These are phyloP conservation scores for Amanita muscaria DNA, from an alignment of 768 basidiomycete species.

Conservation along the genomic window DNA sequence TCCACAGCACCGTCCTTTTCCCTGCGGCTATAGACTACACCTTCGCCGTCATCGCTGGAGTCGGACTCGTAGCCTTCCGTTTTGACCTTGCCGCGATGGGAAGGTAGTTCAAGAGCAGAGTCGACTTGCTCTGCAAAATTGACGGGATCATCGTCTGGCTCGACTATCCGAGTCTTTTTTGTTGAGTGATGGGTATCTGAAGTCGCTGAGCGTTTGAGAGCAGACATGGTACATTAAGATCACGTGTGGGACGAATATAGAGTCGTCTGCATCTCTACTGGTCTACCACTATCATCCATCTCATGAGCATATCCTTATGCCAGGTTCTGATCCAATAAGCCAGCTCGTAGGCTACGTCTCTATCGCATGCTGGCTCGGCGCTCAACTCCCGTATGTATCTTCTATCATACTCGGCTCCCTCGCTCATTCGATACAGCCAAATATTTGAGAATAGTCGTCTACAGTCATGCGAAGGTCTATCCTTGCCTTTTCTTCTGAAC, in stretches of 20 bases:
- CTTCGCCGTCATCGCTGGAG: constrained; percentile 90
- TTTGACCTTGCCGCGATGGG: constrained; percentile 68
- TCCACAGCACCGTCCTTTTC: constrained; percentile 35
- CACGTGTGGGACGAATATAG: background rate
- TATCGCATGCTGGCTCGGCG: constrained; percentile 75
- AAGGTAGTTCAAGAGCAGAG: constrained; percentile 58
- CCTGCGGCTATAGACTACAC: constrained; percentile 79
- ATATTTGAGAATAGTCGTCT: constrained; percentile 67
- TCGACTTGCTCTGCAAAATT: constrained; percentile 78
- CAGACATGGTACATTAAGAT: constrained; percentile 18
- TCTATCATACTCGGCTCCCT: background rate
- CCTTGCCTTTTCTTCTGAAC: constrained; percentile 86
- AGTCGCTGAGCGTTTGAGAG: constrained; percentile 27
- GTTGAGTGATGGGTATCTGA: constrained; percentile 21
- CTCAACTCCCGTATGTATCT: constrained; percentile 75
- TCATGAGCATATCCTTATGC: constrained; percentile 14
- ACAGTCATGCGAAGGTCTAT: constrained; percentile 83
- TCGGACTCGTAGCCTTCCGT: constrained; percentile 89
- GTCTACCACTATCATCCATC: background rate
- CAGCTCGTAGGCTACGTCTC: constrained; percentile 63
- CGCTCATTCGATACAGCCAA: constrained; percentile 43
- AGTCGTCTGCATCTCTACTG: background rate
- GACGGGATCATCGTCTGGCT: constrained; percentile 64
- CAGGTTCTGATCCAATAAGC: constrained; percentile 34
- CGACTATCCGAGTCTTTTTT: constrained; percentile 75